Evolutionary conservation across 129 eudicot species (phyloP).

Genomic region (Scalesia atractyloides): DNA sequence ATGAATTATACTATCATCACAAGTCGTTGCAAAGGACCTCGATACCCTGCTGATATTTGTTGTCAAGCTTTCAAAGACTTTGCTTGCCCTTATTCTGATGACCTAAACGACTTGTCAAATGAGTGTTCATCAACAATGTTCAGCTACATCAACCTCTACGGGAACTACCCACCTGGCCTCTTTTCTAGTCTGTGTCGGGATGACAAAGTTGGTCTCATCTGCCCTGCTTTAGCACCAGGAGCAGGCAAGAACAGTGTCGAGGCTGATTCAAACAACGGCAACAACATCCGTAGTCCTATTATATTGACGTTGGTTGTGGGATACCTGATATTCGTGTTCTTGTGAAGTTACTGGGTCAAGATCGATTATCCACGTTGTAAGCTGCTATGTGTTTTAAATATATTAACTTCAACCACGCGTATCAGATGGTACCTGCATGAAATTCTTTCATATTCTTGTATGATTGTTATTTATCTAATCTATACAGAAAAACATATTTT

Average conservation of each 20-base stretch:
- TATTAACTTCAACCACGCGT: constrained; percentile 19
- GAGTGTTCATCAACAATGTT: constrained; percentile 65
- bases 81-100: constrained; percentile 61
- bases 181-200: constrained; percentile 60
- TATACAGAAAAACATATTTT: background rate
- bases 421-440: constrained; percentile 23
- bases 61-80: constrained; percentile 62
- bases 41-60: constrained; percentile 47
- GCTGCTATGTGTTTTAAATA: constrained; percentile 23
- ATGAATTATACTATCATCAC: constrained; percentile 63
- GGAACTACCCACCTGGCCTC: constrained; percentile 63
- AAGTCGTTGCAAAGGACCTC: constrained; percentile 68
- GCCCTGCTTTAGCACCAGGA: constrained; percentile 51
- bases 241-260: constrained; percentile 22
- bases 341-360: constrained; percentile 34
- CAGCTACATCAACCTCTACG: constrained; percentile 63
- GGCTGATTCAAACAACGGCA: constrained; percentile 28
- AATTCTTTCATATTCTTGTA: constrained; percentile 26
- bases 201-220: constrained; percentile 55
- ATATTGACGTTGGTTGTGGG: constrained; percentile 28
- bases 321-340: constrained; percentile 25
- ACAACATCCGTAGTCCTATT: background rate
- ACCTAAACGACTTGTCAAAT: constrained; percentile 52
- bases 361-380: background rate
- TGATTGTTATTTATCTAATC: constrained; percentile 10